A percentile compares a stretch with the other conserved stretches of the same genome.
phyloP scores from a whole-genome alignment of 2,329 filamentous ascomycete species.

The Tricladium varicosporioides region DNA sequence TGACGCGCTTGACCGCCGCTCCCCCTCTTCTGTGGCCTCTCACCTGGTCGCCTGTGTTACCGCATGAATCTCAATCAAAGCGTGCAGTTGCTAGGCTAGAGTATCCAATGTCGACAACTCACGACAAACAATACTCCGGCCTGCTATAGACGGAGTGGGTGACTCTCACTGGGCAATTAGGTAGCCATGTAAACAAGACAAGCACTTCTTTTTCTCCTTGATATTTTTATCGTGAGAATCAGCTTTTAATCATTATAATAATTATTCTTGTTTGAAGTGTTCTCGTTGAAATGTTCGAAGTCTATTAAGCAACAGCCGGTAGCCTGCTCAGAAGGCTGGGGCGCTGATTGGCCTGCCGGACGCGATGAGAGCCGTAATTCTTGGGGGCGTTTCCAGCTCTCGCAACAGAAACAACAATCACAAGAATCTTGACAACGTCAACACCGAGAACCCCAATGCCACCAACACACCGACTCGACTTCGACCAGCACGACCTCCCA shows the following conservation, averaged over 20 bases:
- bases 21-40: background rate
- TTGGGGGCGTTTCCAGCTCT: constrained; percentile 4
- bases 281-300: too few relatives aligned
- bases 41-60: constrained; percentile 4
- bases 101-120: constrained; percentile 14
- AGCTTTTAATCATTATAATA: background rate
- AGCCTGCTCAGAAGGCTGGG: background rate
- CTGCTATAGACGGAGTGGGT: constrained; percentile 9
- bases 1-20: constrained; percentile 13
- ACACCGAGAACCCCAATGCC: constrained; percentile 16
- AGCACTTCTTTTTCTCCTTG: background rate
- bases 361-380: constrained; percentile 15
- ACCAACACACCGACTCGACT: constrained; percentile 14
- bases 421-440: constrained; percentile 10
- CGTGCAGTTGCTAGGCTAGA: constrained; percentile 10
- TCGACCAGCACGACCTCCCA: constrained; percentile 21
- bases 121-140: constrained; percentile 10
- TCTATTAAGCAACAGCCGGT: too few relatives aligned
- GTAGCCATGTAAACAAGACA: constrained; percentile 10
- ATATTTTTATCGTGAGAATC: background rate
- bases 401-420: constrained; percentile 4
- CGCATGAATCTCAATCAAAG: constrained; percentile 25
- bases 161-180: background rate
- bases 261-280: background rate
- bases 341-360: constrained; percentile 1